Evolutionary conservation across 257 asterid genomes (phyloP).

Genomic region (Solanum paucissectum): DNA sequence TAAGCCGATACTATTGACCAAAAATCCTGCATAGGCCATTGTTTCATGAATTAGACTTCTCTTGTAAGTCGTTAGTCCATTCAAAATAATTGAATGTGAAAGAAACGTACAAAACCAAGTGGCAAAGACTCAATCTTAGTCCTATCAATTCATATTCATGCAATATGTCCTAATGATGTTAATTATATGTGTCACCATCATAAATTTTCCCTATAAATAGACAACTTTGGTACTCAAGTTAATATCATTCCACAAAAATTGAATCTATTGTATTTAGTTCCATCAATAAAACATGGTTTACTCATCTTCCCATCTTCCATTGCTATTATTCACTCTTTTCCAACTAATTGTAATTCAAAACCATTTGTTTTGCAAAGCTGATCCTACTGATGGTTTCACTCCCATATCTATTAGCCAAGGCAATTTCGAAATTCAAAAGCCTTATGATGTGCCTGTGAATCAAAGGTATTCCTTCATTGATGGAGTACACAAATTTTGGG

Average conservation of each 20-base stretch:
- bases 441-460: conserved; percentile 6
- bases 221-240: neutral
- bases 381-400: conserved; percentile 7
- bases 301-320: neutral
- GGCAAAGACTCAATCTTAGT: neutral
- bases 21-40: no score
- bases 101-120: neutral
- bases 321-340: neutral
- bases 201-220: neutral
- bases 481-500: conserved; percentile 15
- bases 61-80: neutral
- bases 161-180: neutral
- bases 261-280: neutral
- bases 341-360: neutral
- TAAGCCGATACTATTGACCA: no score
- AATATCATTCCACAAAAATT: neutral
- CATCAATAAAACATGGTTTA: neutral
- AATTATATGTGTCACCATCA: neutral
- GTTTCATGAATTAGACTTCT: neutral
- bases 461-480: conserved; percentile 9
- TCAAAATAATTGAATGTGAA: neutral
- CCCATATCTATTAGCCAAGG: neutral
- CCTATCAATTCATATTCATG: neutral
- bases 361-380: neutral
- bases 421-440: conserved; percentile 7